phyloP scores from a whole-genome alignment of 78 protist genomes.

The Creolimax fragrantissima region DNA sequence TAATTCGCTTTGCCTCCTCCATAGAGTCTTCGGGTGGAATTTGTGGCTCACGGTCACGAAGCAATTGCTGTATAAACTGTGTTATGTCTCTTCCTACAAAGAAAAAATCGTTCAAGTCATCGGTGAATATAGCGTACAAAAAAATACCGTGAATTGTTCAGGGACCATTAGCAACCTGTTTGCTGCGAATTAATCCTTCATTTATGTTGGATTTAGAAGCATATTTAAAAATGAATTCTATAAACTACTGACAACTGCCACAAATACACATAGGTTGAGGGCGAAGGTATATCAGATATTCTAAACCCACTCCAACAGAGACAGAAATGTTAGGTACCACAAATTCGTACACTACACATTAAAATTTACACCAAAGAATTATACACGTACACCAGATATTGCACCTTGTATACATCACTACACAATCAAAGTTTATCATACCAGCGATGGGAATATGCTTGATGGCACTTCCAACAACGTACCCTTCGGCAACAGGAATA shows the following conservation, averaged over 20 bases:
- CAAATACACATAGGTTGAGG: too few species aligned
- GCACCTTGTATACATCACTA: too few species aligned
- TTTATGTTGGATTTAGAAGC: neutral
- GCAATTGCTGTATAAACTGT: conserved; percentile 80
- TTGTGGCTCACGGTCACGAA: conserved; percentile 87
- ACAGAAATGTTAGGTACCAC: too few species aligned
- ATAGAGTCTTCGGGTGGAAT: conserved; percentile 88
- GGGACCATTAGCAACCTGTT: neutral
- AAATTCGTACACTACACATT: too few species aligned
- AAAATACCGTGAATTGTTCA: too few species aligned
- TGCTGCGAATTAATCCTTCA: neutral
- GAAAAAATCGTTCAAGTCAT: too few species aligned
- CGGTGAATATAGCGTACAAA: too few species aligned
- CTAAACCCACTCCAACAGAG: too few species aligned
- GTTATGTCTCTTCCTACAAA: conserved; percentile 90
- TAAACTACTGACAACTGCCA: too few species aligned
- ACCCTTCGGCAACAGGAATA: conserved; percentile 98
- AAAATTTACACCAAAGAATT: too few species aligned
- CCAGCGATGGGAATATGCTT: conserved; percentile 93
- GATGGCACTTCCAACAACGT: conserved; percentile 91
- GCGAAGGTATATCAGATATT: too few species aligned
- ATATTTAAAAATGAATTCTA: neutral
- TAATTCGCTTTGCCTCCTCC: conserved; percentile 78
- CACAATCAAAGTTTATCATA: neutral
- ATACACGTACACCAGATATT: too few species aligned